Evolutionary conservation across 768 basidiomycete genomes (phyloP).

Genomic region (Trametes maxima): DNA sequence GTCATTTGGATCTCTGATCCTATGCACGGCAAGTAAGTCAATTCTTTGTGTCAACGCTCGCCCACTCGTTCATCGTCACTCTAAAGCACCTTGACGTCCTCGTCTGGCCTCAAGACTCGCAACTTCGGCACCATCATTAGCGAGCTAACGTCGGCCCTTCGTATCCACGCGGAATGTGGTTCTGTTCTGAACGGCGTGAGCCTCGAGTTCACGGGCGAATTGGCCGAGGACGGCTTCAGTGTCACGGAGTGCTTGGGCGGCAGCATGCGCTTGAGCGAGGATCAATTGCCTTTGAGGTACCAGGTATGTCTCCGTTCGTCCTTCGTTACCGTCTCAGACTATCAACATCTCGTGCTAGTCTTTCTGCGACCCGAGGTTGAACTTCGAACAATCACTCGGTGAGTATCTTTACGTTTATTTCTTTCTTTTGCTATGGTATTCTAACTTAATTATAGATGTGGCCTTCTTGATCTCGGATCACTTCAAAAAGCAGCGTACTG

Average conservation of each 20-base stretch:
- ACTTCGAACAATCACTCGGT: constrained; percentile 96
- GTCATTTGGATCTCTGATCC: constrained; percentile 97
- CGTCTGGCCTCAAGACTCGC: constrained; percentile 84
- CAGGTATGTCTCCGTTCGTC: constrained; percentile 50
- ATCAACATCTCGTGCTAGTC: constrained; percentile 46
- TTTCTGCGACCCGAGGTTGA: constrained; percentile 93
- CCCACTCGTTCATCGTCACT: not conserved
- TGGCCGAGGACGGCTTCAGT: constrained; percentile 87
- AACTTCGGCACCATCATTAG: constrained; percentile 87
- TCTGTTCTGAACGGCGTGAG: constrained; percentile 74
- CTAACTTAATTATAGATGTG: constrained; percentile 51
- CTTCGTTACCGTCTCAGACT: not conserved
- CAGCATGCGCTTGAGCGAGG: constrained; percentile 91
- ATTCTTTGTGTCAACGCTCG: constrained; percentile 18
- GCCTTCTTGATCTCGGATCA: constrained; percentile 86
- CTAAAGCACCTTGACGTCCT: constrained; percentile 78
- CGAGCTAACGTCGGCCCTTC: constrained; percentile 81
- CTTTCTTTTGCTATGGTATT: not conserved
- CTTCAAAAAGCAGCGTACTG: constrained; percentile 65
- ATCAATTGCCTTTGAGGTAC: constrained; percentile 88
- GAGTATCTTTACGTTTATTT: constrained; percentile 29
- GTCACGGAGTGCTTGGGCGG: constrained; percentile 98
- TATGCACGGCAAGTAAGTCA: constrained; percentile 94
- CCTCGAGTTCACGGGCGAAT: constrained; percentile 78
- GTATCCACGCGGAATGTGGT: constrained; percentile 72